phyloP scores from a whole-genome alignment of 257 asterid species.

The Jacaranda copaia region DNA sequence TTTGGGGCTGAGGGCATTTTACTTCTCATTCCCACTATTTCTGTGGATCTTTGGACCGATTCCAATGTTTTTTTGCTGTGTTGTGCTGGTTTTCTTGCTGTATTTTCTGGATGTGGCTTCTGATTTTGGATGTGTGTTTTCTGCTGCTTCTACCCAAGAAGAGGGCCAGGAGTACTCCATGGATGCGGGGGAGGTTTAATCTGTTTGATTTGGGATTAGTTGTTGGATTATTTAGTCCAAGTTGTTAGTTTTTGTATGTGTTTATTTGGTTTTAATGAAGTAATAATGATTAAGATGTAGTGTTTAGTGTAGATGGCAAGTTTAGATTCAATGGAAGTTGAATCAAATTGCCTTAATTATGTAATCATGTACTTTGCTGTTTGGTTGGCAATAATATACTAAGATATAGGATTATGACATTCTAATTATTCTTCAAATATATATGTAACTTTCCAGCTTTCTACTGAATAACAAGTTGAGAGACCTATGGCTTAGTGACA shows the following conservation, averaged over 20 bases:
- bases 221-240: not conserved
- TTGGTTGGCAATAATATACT: too few relatives aligned
- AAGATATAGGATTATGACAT: too few relatives aligned
- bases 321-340: conserved; percentile 36
- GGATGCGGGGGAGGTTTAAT: conserved; percentile 5
- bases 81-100: conserved; percentile 63
- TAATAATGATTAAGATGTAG: not conserved
- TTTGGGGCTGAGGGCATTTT: conserved; percentile 82
- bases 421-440: too few relatives aligned
- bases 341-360: conserved; percentile 24
- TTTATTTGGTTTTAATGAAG: not conserved
- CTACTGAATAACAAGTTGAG: too few relatives aligned
- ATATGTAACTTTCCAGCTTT: too few relatives aligned
- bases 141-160: conserved; percentile 4
- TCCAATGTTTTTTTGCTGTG: conserved; percentile 72
- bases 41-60: conserved; percentile 93
- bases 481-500: too few relatives aligned
- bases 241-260: not conserved
- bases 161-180: conserved; percentile 18
- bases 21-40: conserved; percentile 83
- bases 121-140: conserved; percentile 43
- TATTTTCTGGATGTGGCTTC: conserved; percentile 69
- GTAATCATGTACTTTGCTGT: not conserved
- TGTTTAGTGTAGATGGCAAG: conserved; percentile 10
- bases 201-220: conserved; percentile 15